Conservation (phyloP, 768 basidiomycete genomes). For the Omphalotus guepiniiformis region DNA sequence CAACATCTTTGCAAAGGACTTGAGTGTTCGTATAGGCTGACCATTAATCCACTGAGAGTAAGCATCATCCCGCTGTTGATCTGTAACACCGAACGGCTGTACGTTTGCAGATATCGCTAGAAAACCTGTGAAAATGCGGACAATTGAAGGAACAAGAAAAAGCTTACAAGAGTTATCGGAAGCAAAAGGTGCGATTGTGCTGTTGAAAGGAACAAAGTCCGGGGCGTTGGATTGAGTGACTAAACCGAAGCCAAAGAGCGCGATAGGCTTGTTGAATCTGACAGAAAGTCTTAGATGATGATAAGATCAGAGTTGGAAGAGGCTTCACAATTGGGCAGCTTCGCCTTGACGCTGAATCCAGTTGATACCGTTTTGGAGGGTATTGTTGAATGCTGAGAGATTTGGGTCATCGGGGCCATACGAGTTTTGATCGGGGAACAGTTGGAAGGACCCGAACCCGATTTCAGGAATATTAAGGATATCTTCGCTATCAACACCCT, state of each 20-base stretch:
- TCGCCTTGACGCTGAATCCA: constrained; percentile 55
- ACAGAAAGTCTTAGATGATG: constrained; percentile 2
- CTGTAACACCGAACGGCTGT: constrained; percentile 47
- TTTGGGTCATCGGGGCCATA: constrained; percentile 48
- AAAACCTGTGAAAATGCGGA: constrained; percentile 13
- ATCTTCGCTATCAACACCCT: constrained; percentile 65
- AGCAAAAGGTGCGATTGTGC: constrained; percentile 34
- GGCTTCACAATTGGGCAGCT: constrained; percentile 35
- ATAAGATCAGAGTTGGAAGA: neutral
- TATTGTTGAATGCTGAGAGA: constrained; percentile 48
- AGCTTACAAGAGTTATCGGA: constrained; percentile 16
- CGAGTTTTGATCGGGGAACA: constrained; percentile 65
- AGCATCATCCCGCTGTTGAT: constrained; percentile 46
- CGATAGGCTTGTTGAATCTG: constrained; percentile 53
- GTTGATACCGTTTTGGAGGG: constrained; percentile 42
- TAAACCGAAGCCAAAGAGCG: constrained; percentile 56
- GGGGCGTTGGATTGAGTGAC: constrained; percentile 52
- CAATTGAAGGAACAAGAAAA: constrained; percentile 3
- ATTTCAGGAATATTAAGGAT: constrained; percentile 54
- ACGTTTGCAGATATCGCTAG: neutral
- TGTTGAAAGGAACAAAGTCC: constrained; percentile 61
- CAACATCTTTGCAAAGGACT: constrained; percentile 1
- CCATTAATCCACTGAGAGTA: constrained; percentile 52
- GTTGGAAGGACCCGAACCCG: constrained; percentile 54
- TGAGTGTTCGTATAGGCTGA: constrained; percentile 22